A percentile compares a stretch with the other conserved stretches of the same genome.
These are phyloP conservation scores for Cryptococcus sp. DNA, from an alignment of 1,284 basidiomycete genomes.

Conservation along the genomic window DNA sequence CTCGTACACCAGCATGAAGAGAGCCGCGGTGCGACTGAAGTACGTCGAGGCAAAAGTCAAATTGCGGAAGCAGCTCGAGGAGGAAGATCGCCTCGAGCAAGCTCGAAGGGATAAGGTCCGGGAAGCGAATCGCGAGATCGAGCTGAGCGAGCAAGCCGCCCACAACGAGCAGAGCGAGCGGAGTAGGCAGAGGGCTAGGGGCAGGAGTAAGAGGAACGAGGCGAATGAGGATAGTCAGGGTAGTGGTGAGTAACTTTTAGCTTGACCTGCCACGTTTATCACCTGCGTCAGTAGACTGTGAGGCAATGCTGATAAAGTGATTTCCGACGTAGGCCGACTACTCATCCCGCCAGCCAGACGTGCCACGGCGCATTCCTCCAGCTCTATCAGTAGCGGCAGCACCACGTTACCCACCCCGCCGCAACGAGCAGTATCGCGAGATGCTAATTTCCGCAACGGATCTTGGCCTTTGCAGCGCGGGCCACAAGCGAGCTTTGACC, in stretches of 20 bases:
- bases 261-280: neutral
- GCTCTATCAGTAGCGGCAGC: slow-evolving; percentile 1
- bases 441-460: too few species aligned
- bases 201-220: neutral
- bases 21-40: slow-evolving; percentile 36
- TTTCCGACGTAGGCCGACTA: slow-evolving; percentile 2
- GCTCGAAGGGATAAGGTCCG: slow-evolving; percentile 25
- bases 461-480: too few species aligned
- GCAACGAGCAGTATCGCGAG: neutral
- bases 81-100: slow-evolving; percentile 31
- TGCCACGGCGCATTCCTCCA: slow-evolving; percentile 3
- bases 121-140: slow-evolving; percentile 35
- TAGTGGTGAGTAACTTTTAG: slow-evolving; percentile 7
- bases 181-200: neutral
- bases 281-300: neutral
- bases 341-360: slow-evolving; percentile 16
- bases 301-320: neutral
- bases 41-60: slow-evolving; percentile 38
- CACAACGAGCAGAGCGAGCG: neutral
- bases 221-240: slow-evolving; percentile 6
- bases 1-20: slow-evolving; percentile 38
- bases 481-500: too few species aligned
- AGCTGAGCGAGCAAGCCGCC: slow-evolving; percentile 14
- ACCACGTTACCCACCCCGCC: neutral
- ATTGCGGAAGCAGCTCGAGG: slow-evolving; percentile 33